Base-by-base conservation (phyloP, 2,329 filamentous ascomycete species). In the Clarireedia paspali region DNA sequence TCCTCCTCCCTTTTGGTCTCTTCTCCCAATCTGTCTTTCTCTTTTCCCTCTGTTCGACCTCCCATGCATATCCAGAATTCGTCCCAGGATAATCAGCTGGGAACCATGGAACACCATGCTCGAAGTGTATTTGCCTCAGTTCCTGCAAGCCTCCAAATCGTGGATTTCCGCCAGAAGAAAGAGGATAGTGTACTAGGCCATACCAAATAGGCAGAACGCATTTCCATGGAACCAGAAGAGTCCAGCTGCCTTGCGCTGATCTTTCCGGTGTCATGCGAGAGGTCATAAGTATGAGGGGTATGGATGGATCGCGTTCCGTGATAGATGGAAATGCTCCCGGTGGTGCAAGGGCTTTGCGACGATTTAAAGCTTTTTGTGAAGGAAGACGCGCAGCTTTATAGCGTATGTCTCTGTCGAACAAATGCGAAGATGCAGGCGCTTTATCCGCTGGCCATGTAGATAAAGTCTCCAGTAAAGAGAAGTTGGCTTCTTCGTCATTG, bases 161-260 rank as follows among this genome's bases (percentile, higher is more conserved):
- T 1, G 89, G 87, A 58, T 90, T 95, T 0, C 87, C 85, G 6
- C 91, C 91, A 1, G 84, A 87, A 0, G 84, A 87, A 0, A 95
- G 76, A 0, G 89, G 89, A 58, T 85, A 90, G 67, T 90, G 90
- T 72, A 95, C 86, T 14, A 97, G 73, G 47, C 83, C 84, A 64
- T 92, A 87, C 94, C 94, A 99, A 34, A 96, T 77, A 0, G 89
- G 83, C 38, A 83, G 76, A 38, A 97, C 87, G 64, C 89, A 96
- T 67, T 89, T 91, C 90, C 92, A 96, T 0, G 94, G 94, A 3
- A 94, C 78, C 24, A 97, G 76, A 1, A 97, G 69, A 0, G 85
- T 94, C 90, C 91, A 97, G 0, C 78, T 84, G 0, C 87, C 86
- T 48, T 87, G 83, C 1, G 76, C 73, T 47, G 78, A 79, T 10